These are phyloP conservation scores for Nitzschia sp. DNA, from an alignment of 108 stramenopile species.

Conservation along the genomic window DNA sequence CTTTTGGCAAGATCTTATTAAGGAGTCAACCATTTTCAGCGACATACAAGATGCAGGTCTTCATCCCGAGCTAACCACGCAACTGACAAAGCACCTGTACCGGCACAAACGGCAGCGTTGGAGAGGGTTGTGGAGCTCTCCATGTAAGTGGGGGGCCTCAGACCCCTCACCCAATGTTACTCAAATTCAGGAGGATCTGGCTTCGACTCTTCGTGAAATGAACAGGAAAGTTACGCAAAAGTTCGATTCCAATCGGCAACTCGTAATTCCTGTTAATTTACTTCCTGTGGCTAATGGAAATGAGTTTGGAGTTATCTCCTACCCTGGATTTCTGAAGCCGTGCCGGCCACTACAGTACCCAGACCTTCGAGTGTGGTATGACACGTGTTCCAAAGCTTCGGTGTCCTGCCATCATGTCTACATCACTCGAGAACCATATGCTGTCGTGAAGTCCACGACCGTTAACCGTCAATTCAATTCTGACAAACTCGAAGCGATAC, in stretches of 20 bases:
- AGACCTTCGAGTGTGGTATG: conserved; percentile 22
- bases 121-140: conserved; percentile 6
- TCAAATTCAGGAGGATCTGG: not conserved
- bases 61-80: conserved; percentile 4
- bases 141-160: not conserved
- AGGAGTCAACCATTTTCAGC: conserved; percentile 2
- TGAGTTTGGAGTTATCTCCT: conserved; percentile 19
- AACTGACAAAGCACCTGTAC: not conserved
- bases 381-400: conserved; percentile 15
- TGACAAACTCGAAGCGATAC: conserved; percentile 10
- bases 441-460: conserved; percentile 17
- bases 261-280: not conserved
- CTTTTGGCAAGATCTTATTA: conserved; percentile 4
- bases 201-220: not conserved
- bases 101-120: conserved; percentile 2
- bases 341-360: conserved; percentile 30
- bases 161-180: conserved; percentile 1
- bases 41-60: not conserved
- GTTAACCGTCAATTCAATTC: conserved; percentile 9
- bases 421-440: conserved; percentile 26
- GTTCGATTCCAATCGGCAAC: not conserved
- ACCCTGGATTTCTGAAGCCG: conserved; percentile 17
- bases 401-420: conserved; percentile 28
- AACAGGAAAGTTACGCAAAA: not conserved
- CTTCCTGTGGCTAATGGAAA: not conserved